A percentile compares a stretch with the other conserved stretches of the same genome.
phyloP scores from a whole-genome alignment of 352 stramenopile genomes.

The Phytophthora kernoviae region DNA sequence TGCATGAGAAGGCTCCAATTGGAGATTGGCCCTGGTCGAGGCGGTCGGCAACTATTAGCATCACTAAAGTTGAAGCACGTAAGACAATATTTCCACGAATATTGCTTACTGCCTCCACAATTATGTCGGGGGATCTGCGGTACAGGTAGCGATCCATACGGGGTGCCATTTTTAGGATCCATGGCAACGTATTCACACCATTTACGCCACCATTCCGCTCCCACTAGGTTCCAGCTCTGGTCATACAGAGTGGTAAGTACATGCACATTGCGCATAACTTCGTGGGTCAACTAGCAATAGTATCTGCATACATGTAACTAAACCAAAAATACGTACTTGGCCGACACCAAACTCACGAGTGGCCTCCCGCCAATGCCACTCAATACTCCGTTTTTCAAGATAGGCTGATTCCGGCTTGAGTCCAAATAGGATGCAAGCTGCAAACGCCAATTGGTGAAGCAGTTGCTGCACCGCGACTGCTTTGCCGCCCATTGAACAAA shows the following conservation, averaged over 20 bases:
- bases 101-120: conserved; percentile 34
- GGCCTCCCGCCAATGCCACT: conserved; percentile 73
- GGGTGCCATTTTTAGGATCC: conserved; percentile 66
- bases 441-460: conserved; percentile 77
- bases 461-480: conserved; percentile 53
- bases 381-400: conserved; percentile 74
- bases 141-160: conserved; percentile 56
- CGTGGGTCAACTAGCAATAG: conserved; percentile 36
- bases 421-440: conserved; percentile 73
- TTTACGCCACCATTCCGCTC: conserved; percentile 75
- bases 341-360: conserved; percentile 49
- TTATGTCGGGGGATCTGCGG: conserved; percentile 55
- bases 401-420: conserved; percentile 71
- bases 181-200: conserved; percentile 81
- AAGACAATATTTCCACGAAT: conserved; percentile 35
- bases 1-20: conserved; percentile 82
- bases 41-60: conserved; percentile 14
- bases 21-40: conserved; percentile 71
- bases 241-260: conserved; percentile 9
- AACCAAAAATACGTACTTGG: conserved; percentile 42
- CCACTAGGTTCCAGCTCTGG: conserved; percentile 80
- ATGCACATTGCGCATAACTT: conserved; percentile 16
- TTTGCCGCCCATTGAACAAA: conserved; percentile 59
- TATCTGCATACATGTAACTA: not conserved
- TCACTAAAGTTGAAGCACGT: conserved; percentile 29